These are phyloP conservation scores for Euphrasia confusa DNA, from an alignment of 257 asterid genomes.

Conservation along the genomic window DNA sequence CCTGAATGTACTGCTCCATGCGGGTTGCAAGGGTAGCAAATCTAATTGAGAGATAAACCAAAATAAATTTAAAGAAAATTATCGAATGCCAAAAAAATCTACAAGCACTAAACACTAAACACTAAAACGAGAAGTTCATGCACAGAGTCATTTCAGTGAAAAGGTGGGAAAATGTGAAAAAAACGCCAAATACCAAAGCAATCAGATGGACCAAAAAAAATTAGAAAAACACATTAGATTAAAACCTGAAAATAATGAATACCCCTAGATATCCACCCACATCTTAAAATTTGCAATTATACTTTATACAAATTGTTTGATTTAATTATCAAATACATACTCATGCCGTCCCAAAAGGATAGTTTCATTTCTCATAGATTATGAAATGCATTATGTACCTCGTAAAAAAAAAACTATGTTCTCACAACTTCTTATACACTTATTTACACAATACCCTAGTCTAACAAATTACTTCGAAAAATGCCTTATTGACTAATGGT, in stretches of 20 bases:
- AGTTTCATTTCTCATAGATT: no score
- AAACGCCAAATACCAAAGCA: constrained; percentile 8
- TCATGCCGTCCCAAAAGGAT: no score
- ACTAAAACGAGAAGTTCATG: not conserved
- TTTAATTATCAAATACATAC: constrained; percentile 4
- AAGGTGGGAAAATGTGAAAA: not conserved
- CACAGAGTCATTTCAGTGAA: not conserved
- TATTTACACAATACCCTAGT: no score
- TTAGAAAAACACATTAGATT: not conserved
- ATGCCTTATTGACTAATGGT: no score
- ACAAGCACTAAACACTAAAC: constrained; percentile 7
- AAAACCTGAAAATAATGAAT: not conserved
- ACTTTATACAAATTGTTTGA: not conserved
- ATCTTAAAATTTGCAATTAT: not conserved
- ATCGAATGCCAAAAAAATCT: constrained; percentile 13
- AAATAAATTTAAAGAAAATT: constrained; percentile 14
- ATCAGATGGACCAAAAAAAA: not conserved
- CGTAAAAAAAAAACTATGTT: no score
- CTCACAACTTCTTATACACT: no score
- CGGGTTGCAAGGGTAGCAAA: constrained; percentile 97
- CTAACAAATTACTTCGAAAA: no score
- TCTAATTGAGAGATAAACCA: constrained; percentile 40
- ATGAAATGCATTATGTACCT: no score
- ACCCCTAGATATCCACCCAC: constrained; percentile 4
- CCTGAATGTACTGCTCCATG: constrained; percentile 99